Conservation (phyloP, 1,284 basidiomycete species). For the Tilletia horrida region DNA sequence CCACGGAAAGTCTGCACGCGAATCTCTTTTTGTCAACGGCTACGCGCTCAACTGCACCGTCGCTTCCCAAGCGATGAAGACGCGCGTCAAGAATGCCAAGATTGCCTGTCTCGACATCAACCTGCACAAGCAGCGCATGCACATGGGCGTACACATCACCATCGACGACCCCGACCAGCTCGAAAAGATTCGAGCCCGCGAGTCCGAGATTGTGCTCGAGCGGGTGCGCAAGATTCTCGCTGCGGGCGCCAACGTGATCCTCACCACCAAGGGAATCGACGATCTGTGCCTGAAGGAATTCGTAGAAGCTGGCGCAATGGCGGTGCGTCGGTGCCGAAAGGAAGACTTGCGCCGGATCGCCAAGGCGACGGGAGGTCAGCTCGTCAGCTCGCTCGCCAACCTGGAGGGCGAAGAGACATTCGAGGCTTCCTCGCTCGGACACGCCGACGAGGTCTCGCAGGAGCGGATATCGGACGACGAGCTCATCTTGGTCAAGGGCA, state of each 20-base stretch:
- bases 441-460: constrained; percentile 92
- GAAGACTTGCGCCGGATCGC: constrained; percentile 96
- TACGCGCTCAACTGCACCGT: constrained; percentile 99
- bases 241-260: constrained; percentile 90
- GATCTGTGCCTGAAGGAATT: constrained; percentile 98
- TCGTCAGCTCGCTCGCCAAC: constrained; percentile 90
- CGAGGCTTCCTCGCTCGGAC: constrained; percentile 82
- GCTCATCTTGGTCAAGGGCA: constrained; percentile 93
- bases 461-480: constrained; percentile 99
- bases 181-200: constrained; percentile 90
- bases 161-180: constrained; percentile 96
- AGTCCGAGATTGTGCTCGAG: constrained; percentile 94
- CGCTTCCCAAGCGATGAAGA: constrained; percentile 99
- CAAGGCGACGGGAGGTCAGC: constrained; percentile 90
- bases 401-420: constrained; percentile 98
- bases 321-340: constrained; percentile 93
- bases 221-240: constrained; percentile 93
- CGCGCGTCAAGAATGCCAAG: constrained; percentile 84
- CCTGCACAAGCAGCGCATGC: constrained; percentile 94
- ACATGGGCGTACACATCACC: constrained; percentile 93
- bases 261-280: constrained; percentile 98
- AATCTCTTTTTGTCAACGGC: constrained; percentile 90
- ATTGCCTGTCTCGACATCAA: constrained; percentile 99
- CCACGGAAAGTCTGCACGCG: constrained; percentile 90
- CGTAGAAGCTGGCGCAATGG: constrained; percentile 98